Conservation (phyloP, 805 yeast genomes). For the Pichia insulana region DNA sequence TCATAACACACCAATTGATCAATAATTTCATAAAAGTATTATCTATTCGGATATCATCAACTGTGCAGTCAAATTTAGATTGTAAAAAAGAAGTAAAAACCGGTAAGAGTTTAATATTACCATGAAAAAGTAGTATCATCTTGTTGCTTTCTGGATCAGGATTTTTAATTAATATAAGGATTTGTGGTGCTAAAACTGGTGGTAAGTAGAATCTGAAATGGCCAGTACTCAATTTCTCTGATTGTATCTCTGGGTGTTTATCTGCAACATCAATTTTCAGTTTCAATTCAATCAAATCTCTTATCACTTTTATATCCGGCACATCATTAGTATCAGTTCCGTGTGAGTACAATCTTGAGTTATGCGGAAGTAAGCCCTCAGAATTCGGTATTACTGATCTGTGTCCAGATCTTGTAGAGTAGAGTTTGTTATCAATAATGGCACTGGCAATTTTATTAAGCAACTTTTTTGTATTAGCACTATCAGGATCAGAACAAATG, state of each 20-base stretch:
- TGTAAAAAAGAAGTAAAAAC: constrained; percentile 17
- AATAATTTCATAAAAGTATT: constrained; percentile 3
- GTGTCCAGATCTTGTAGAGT: constrained; percentile 4
- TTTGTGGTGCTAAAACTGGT: constrained; percentile 21
- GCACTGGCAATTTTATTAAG: constrained; percentile 17
- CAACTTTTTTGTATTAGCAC: constrained; percentile 12
- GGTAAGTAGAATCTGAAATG: constrained; percentile 24
- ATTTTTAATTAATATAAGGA: constrained; percentile 20
- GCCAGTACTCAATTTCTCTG: constrained; percentile 15
- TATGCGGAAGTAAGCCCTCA: constrained; percentile 15
- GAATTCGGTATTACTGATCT: not conserved
- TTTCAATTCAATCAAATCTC: constrained; percentile 16
- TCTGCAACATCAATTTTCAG: constrained; percentile 16
- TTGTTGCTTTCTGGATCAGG: constrained; percentile 1
- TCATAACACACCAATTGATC: constrained; percentile 7
- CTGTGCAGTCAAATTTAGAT: constrained; percentile 18
- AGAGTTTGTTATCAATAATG: constrained; percentile 19
- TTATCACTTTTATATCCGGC: constrained; percentile 19
- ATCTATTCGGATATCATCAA: constrained; percentile 12
- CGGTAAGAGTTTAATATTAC: constrained; percentile 17
- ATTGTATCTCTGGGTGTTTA: constrained; percentile 5
- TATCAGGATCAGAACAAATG: constrained; percentile 21
- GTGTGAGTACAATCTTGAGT: constrained; percentile 16
- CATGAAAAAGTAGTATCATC: constrained; percentile 10
- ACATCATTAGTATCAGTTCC: constrained; percentile 17